Percentiles rank a stretch among this genome's conserved stretches.
phyloP scores from a whole-genome alignment of 495 filamentous ascomycete species.

The Penicillium fimorum region DNA sequence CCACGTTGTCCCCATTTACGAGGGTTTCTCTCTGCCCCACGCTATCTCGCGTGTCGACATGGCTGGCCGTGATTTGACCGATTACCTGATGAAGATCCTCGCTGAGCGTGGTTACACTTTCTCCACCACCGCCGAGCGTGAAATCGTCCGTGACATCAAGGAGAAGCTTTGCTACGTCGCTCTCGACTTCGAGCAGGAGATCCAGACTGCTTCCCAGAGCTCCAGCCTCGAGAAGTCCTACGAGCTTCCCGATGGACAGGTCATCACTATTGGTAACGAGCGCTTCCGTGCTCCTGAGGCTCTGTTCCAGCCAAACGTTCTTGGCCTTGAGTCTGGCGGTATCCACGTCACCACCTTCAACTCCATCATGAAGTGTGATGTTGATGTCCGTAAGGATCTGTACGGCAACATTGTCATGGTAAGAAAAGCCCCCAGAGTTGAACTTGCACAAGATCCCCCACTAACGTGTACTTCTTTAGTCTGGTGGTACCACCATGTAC shows the following conservation, averaged over 20 bases:
- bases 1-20: constrained; percentile 99
- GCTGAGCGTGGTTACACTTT: constrained; percentile 99
- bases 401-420: constrained; percentile 99
- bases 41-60: constrained; percentile 99
- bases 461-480: constrained; percentile 48
- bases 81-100: constrained; percentile 99
- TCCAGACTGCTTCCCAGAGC: constrained; percentile 98
- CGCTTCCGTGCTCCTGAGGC: constrained; percentile 99
- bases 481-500: constrained; percentile 99
- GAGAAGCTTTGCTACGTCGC: constrained; percentile 99
- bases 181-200: constrained; percentile 99
- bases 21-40: constrained; percentile 99
- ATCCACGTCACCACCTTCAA: constrained; percentile 99
- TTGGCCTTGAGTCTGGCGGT: constrained; percentile 96
- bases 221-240: constrained; percentile 99
- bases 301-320: constrained; percentile 97
- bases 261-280: constrained; percentile 99
- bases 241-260: constrained; percentile 98
- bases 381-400: constrained; percentile 98
- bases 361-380: constrained; percentile 99
- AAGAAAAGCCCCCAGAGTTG: constrained; percentile 37
- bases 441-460: neutral
- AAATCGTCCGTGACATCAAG: constrained; percentile 99
- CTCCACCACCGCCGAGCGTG: constrained; percentile 99
- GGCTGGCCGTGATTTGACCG: constrained; percentile 98